phyloP scores from a whole-genome alignment of 345 rosid genomes.

The Cochlearia excelsa region DNA sequence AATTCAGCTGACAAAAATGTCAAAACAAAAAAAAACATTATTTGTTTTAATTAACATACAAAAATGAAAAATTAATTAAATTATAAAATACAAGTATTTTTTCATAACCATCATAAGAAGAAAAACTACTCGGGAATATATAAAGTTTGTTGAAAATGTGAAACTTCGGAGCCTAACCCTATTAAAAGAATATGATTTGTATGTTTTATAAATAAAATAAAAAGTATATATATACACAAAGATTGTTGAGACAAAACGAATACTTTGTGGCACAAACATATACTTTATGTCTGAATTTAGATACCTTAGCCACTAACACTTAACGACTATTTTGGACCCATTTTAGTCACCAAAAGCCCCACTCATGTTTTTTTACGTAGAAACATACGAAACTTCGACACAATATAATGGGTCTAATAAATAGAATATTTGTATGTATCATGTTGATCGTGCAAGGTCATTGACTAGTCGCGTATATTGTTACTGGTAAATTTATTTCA shows the following conservation, averaged over 20 bases:
- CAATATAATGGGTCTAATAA: too few relatives aligned
- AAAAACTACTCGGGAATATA: not conserved
- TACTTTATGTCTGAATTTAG: constrained; percentile 23
- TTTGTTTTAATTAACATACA: not conserved
- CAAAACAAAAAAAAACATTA: not conserved
- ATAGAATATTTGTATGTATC: not conserved
- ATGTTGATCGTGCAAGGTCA: not conserved
- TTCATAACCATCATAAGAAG: not conserved
- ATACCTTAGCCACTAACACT: constrained; percentile 34
- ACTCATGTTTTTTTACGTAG: not conserved
- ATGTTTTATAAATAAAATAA: too few relatives aligned
- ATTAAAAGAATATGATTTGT: too few relatives aligned
- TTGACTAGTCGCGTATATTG: too few relatives aligned
- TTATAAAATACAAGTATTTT: not conserved
- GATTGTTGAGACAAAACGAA: constrained; percentile 17
- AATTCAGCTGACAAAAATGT: too few relatives aligned
- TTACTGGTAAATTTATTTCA: not conserved
- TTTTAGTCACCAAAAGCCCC: constrained; percentile 19
- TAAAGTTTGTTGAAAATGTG: too few relatives aligned
- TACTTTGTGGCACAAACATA: constrained; percentile 19
- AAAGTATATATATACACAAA: not conserved
- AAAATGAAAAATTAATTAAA: not conserved
- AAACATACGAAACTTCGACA: too few relatives aligned
- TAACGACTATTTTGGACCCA: constrained; percentile 26
- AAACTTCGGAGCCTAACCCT: too few relatives aligned